Base-by-base conservation (phyloP, 116 monocot species). In the Thalassia testudinum region DNA sequence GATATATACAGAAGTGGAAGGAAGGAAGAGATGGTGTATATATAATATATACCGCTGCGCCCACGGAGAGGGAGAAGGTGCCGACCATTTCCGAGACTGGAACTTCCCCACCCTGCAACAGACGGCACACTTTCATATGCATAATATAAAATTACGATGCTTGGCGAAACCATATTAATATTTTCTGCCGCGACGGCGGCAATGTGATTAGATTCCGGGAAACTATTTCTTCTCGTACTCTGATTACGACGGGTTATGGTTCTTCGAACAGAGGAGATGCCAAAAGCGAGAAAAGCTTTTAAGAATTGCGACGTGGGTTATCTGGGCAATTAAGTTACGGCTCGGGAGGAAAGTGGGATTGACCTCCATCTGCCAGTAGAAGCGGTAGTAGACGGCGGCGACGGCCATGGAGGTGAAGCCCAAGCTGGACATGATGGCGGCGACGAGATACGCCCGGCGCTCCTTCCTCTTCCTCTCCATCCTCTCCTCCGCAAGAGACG, bases 351-450 rank as follows among this genome's bases (percentile, higher is more conserved):
- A n/a, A n/a, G n/a, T n/a, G n/a, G n/a, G n/a, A n/a, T n/a, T n/a
- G n/a, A 93, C 93, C 83, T 87, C 81, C 74, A 87, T 75, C 48
- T 93, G 87, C 78, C 80, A 87, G 52, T 68, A 59, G 71, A 93
- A 87, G 37, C 81, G 75, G 72, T 84, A 87, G 62, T 93, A 87
- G 21, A 93, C 87, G 59, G 93, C 74, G 37, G 65, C 73, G 57
- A 78, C 60, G 52, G 93, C 93, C 93, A 84, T 87, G 58, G 83
- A 84, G 12, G 81, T 87, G 68, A 93, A 69, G 21, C 84, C 81
- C 27, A 87, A 48, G 65, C 76, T 87, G 18, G 93, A 87, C 74
- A 87, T 61, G 28, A 93, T 69, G 27, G 87, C 93, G 5, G 84
- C 84, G 1, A 87, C 66, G 21, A 93, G 70, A 50, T 93, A 93